Conservation (phyloP, 257 asterid species). For the Salvia rosmarinus region DNA sequence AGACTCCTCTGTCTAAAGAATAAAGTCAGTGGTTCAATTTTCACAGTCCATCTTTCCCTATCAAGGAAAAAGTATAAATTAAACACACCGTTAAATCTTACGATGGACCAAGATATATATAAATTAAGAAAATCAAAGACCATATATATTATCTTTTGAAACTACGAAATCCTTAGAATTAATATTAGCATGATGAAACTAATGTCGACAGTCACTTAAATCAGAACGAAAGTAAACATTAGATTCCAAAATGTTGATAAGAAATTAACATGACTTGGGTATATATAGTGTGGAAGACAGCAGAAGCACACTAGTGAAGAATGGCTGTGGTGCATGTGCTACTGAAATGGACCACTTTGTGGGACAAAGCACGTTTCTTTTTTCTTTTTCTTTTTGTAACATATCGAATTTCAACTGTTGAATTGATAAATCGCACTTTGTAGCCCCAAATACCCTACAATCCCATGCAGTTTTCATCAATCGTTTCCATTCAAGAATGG, state of each 20-base stretch:
- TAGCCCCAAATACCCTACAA: constrained; percentile 37
- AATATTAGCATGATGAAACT: background rate
- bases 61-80: no score
- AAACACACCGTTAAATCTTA: no score
- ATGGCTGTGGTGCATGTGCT: constrained; percentile 39
- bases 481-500: constrained; percentile 40
- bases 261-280: constrained; percentile 18
- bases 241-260: background rate
- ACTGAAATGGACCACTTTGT: constrained; percentile 60
- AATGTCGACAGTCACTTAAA: background rate
- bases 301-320: constrained; percentile 57
- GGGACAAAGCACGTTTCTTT: constrained; percentile 45
- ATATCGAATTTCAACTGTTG: constrained; percentile 31
- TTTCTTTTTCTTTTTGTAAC: background rate
- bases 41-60: no score
- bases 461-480: constrained; percentile 42
- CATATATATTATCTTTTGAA: no score
- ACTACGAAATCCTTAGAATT: background rate
- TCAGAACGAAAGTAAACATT: background rate
- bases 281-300: constrained; percentile 63
- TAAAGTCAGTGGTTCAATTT: no score
- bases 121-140: no score
- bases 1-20: no score
- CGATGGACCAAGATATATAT: no score
- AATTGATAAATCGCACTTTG: constrained; percentile 38